phyloP scores from a whole-genome alignment of 78 protist genomes.

The Protostelium mycophagum region DNA sequence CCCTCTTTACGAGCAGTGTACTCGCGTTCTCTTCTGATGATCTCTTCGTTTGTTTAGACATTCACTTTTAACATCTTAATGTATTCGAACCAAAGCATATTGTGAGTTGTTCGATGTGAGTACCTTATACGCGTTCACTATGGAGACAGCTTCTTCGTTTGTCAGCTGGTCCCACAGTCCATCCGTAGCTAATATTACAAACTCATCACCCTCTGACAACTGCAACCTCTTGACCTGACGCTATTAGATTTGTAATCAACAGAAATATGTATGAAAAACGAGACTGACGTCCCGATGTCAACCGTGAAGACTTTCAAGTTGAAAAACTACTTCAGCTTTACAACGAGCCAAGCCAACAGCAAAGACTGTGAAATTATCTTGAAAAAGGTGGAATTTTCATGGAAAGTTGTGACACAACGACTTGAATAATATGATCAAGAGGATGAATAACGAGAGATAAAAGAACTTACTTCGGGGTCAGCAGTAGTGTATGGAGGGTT shows the following conservation, averaged over 20 bases:
- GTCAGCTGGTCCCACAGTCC: conserved; percentile 10
- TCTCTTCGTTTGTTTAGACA: background rate
- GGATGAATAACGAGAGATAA: too few species aligned
- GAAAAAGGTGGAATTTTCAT: too few species aligned
- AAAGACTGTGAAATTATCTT: too few species aligned
- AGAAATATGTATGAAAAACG: too few species aligned
- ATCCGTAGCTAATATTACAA: conserved; percentile 1
- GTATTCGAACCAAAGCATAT: too few species aligned
- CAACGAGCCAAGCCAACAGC: too few species aligned
- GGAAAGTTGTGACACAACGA: too few species aligned
- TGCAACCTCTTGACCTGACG: background rate
- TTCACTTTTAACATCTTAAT: too few species aligned
- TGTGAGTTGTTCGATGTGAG: background rate
- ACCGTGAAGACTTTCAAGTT: too few species aligned
- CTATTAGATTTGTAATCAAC: background rate
- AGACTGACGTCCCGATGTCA: too few species aligned
- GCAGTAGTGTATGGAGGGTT: conserved; percentile 4
- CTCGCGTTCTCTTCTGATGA: background rate
- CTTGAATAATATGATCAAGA: background rate
- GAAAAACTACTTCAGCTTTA: too few species aligned
- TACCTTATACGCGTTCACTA: background rate
- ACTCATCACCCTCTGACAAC: background rate
- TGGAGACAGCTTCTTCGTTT: conserved; percentile 5
- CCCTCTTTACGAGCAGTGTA: background rate
- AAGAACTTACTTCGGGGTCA: background rate